phyloP scores from a whole-genome alignment of 306 rosid species.

The Ceratonia siliqua region DNA sequence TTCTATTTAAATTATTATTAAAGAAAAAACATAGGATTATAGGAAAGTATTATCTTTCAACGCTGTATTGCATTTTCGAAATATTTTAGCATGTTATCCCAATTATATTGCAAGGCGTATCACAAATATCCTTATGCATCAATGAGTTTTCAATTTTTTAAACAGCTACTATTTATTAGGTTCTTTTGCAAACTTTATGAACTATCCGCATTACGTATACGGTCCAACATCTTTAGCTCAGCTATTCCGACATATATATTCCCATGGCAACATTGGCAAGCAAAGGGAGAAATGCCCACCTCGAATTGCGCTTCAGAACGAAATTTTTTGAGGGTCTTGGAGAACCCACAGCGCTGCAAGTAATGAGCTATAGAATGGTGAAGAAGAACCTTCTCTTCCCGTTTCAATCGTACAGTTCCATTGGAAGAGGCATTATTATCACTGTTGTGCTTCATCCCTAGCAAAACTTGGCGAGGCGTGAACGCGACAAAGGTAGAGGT shows the following conservation, averaged over 20 bases:
- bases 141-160: neutral
- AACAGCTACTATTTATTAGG: neutral
- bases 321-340: conserved; percentile 61
- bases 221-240: neutral
- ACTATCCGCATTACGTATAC: neutral
- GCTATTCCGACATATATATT: neutral
- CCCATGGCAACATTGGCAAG: neutral
- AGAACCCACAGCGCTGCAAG: conserved; percentile 54
- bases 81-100: neutral
- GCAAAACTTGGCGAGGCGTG: conserved; percentile 58
- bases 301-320: conserved; percentile 54
- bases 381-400: conserved; percentile 47
- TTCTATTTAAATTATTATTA: neutral
- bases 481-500: conserved; percentile 44
- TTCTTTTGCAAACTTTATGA: neutral
- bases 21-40: no score
- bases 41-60: neutral
- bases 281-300: conserved; percentile 25
- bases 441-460: conserved; percentile 36
- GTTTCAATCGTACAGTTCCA: neutral
- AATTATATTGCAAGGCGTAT: neutral
- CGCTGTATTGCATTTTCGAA: neutral
- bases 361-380: conserved; percentile 49
- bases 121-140: neutral
- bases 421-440: conserved; percentile 12